Conservation (phyloP, 257 asterid genomes). For the Jacaranda mimosifolia region DNA sequence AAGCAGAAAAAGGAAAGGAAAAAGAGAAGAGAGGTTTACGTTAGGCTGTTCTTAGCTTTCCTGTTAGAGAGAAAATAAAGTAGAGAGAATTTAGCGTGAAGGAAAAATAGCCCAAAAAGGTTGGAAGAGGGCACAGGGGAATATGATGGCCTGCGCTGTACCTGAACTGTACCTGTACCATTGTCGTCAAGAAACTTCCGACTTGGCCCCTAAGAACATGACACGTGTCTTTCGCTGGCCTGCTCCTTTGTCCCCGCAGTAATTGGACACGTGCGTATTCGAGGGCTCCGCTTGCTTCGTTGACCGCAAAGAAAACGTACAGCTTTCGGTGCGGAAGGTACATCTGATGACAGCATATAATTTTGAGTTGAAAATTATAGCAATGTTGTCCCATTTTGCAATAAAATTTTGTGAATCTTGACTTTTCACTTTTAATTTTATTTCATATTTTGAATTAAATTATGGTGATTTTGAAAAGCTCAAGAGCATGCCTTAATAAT, state of each 20-base stretch:
- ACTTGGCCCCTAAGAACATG: slow-evolving; percentile 44
- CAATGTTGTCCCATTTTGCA: not conserved
- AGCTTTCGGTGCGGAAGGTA: slow-evolving; percentile 28
- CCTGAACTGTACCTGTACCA: slow-evolving; percentile 28
- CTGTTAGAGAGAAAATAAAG: slow-evolving; percentile 34
- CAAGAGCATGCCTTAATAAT: not conserved
- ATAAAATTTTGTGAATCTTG: not conserved
- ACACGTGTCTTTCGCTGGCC: slow-evolving; percentile 41
- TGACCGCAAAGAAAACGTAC: slow-evolving; percentile 4
- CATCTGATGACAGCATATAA: slow-evolving; percentile 4
- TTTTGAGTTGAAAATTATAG: too few species aligned
- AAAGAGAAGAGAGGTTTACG: not conserved
- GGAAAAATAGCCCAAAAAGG: slow-evolving; percentile 36
- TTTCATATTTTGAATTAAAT: not conserved
- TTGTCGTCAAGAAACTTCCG: slow-evolving; percentile 12
- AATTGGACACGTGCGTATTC: slow-evolving; percentile 21
- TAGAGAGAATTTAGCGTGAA: too few species aligned
- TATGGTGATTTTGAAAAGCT: not conserved
- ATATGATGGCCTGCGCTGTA: slow-evolving; percentile 38
- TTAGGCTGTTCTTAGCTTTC: not conserved
- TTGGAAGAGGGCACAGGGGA: slow-evolving; percentile 43
- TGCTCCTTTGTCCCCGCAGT: slow-evolving; percentile 15
- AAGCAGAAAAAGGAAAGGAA: not conserved
- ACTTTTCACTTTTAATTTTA: too few species aligned
- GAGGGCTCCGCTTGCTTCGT: not conserved